These are phyloP conservation scores for Fusarium sp. DNA, from an alignment of 2,329 filamentous ascomycete genomes.

Conservation along the genomic window DNA sequence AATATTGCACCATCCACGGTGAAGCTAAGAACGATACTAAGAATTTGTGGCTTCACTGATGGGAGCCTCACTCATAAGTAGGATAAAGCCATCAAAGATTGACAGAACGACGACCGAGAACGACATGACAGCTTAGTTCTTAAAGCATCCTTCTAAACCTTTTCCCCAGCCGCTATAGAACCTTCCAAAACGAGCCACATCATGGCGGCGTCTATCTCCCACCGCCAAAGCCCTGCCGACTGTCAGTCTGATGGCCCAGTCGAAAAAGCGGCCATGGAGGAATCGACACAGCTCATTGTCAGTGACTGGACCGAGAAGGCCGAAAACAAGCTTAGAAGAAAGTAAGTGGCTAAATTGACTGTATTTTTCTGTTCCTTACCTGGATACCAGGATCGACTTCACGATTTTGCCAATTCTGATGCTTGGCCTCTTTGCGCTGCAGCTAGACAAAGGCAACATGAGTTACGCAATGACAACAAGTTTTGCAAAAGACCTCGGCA, in stretches of 20 bases:
- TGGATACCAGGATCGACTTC: background rate
- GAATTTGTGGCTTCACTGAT: too few relatives aligned
- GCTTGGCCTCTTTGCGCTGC: constrained; percentile 14
- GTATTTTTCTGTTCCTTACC: accelerated
- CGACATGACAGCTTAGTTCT: too few relatives aligned
- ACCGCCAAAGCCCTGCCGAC: background rate
- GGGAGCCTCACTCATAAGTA: too few relatives aligned
- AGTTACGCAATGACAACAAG: constrained; percentile 21
- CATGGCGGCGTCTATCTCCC: too few relatives aligned
- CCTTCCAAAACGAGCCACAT: too few relatives aligned
- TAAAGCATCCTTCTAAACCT: too few relatives aligned
- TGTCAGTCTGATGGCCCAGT: background rate
- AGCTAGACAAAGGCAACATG: constrained; percentile 16
- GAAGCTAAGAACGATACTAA: too few relatives aligned
- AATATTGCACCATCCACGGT: too few relatives aligned
- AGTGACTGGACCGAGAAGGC: constrained; percentile 12
- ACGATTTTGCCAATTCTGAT: constrained; percentile 7
- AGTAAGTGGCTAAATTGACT: accelerated
- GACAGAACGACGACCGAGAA: too few relatives aligned
- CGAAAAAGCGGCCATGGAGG: background rate
- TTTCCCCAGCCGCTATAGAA: too few relatives aligned
- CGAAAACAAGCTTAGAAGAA: background rate
- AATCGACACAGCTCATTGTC: background rate
- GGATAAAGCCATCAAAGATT: too few relatives aligned
- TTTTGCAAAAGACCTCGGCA: constrained; percentile 16